These are phyloP conservation scores for Penicillium diatomitis DNA, from an alignment of 495 filamentous ascomycete genomes.

Conservation along the genomic window DNA sequence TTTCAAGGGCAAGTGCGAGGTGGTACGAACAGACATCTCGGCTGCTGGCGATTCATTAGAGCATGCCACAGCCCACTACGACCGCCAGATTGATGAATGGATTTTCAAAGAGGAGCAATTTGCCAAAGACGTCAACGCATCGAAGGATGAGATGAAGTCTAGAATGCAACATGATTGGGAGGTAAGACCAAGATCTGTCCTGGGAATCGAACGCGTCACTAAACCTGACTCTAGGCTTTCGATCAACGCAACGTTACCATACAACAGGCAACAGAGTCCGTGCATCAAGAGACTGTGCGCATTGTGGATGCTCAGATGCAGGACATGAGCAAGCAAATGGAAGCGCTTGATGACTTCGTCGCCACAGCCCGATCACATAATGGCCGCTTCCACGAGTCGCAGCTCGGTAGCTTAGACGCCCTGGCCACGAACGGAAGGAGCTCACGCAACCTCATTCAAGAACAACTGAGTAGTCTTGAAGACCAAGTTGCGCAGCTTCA, in stretches of 20 bases:
- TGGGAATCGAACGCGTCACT: no score
- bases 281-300: conserved; percentile 83
- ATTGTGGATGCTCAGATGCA: conserved; percentile 85
- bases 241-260: conserved; percentile 74
- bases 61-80: conserved; percentile 53
- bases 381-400: conserved; percentile 57
- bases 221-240: conserved; percentile 42
- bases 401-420: conserved; percentile 48
- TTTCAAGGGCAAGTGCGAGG: conserved; percentile 51
- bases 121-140: conserved; percentile 58
- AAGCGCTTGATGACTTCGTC: conserved; percentile 82
- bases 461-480: conserved; percentile 53
- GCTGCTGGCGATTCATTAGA: conserved; percentile 54
- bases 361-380: conserved; percentile 77
- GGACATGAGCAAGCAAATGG: conserved; percentile 79
- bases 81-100: conserved; percentile 68
- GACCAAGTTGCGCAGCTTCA: conserved; percentile 54
- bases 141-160: conserved; percentile 64
- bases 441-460: conserved; percentile 60
- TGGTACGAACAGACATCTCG: conserved; percentile 53
- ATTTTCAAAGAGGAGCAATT: conserved; percentile 56
- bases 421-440: conserved; percentile 56
- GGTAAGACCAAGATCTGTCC: conserved; percentile 35
- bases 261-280: conserved; percentile 69
- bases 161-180: conserved; percentile 85